These are phyloP conservation scores for Claviceps lovelessii DNA, from an alignment of 2,329 filamentous ascomycete genomes.

Conservation along the genomic window DNA sequence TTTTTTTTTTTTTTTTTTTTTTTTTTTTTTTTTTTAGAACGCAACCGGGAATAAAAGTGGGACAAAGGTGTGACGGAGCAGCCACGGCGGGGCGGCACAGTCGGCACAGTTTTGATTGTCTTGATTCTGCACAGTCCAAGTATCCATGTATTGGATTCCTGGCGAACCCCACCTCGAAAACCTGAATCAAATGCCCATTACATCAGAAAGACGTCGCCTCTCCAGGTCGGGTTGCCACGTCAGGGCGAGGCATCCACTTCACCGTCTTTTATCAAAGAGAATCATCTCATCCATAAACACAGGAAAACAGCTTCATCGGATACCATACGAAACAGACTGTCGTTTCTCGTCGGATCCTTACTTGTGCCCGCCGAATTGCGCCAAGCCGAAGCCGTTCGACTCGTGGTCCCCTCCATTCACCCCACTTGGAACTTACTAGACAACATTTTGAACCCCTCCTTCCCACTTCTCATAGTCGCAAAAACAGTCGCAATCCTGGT, in stretches of 20 bases:
- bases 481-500: background rate
- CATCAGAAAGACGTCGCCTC: conserved; percentile 2
- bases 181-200: background rate
- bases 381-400: background rate
- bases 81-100: background rate
- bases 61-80: background rate
- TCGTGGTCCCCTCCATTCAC: background rate
- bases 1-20: too few relatives aligned
- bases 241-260: background rate
- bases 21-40: background rate
- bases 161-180: background rate
- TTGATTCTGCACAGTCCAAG: background rate
- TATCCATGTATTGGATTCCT: background rate
- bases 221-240: background rate
- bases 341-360: background rate
- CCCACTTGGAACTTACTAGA: background rate
- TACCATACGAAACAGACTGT: background rate
- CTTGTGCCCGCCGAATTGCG: background rate
- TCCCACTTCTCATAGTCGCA: background rate
- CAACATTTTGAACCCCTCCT: background rate
- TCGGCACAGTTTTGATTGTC: background rate
- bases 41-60: background rate
- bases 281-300: background rate
- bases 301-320: background rate
- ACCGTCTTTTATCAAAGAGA: background rate